A percentile compares a stretch with the other conserved stretches of the same genome.
phyloP scores from a whole-genome alignment of 768 basidiomycete species.

The Kwoniella dejecticola region DNA sequence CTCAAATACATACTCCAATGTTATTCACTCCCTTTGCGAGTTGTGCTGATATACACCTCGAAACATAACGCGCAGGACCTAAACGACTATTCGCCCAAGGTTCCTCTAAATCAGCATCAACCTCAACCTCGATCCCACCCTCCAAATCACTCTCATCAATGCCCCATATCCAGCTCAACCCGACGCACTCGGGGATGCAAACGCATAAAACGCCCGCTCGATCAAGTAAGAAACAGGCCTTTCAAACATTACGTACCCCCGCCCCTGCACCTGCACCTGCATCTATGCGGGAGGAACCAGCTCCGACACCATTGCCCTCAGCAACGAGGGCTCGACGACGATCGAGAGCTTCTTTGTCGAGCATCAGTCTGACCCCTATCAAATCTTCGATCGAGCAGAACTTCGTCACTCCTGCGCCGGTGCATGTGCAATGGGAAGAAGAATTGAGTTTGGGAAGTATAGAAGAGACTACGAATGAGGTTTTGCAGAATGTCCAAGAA shows the following conservation, averaged over 20 bases:
- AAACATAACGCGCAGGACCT: too few species aligned
- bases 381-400: constrained; percentile 17
- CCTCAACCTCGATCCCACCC: constrained; percentile 29
- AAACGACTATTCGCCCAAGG: constrained; percentile 43
- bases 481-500: constrained; percentile 18
- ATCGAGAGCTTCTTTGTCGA: constrained; percentile 29
- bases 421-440: constrained; percentile 38
- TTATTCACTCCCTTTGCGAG: too few species aligned
- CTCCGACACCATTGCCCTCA: constrained; percentile 41
- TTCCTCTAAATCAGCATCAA: constrained; percentile 21
- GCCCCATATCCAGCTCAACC: constrained; percentile 20
- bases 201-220: constrained; percentile 22
- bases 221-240: constrained; percentile 5
- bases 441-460: constrained; percentile 36
- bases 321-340: constrained; percentile 35
- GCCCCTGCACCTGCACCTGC: constrained; percentile 25
- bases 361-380: constrained; percentile 23
- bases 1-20: too few species aligned
- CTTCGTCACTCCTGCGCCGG: constrained; percentile 34
- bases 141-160: constrained; percentile 42
- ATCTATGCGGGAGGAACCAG: constrained; percentile 5
- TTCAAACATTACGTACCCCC: constrained; percentile 25
- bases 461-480: constrained; percentile 18
- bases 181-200: constrained; percentile 9
- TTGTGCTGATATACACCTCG: too few species aligned